phyloP scores from a whole-genome alignment of 169 alveolate genomes.

The Babesia sp. region DNA sequence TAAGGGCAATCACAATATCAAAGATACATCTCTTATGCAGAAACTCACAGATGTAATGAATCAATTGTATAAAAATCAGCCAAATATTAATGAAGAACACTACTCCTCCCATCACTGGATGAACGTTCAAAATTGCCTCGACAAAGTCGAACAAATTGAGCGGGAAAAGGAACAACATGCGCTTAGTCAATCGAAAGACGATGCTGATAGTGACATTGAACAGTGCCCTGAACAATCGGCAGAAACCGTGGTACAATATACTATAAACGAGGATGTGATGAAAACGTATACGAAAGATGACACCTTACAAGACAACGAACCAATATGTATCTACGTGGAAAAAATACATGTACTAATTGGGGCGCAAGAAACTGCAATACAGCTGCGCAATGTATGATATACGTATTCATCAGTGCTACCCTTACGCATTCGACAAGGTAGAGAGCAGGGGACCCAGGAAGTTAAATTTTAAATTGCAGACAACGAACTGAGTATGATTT shows the following conservation, averaged over 20 bases:
- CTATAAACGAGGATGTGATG: slow-evolving; percentile 1
- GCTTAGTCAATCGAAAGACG: not conserved
- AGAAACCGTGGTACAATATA: not conserved
- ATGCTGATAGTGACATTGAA: not conserved
- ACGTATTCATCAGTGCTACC: too few relatives aligned
- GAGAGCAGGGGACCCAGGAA: not conserved
- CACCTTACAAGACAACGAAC: not conserved
- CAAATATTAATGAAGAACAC: not conserved
- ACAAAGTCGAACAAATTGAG: not conserved
- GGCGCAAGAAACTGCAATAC: slow-evolving; percentile 35
- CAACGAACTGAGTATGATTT: not conserved
- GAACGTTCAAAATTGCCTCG: slow-evolving; percentile 22
- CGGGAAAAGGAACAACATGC: not conserved
- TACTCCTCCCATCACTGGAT: slow-evolving; percentile 65
- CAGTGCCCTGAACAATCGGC: not conserved
- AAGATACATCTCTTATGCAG: slow-evolving; percentile 6
- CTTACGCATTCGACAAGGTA: not conserved
- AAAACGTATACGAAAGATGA: not conserved
- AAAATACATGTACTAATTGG: slow-evolving; percentile 46
- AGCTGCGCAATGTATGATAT: not conserved
- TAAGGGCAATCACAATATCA: not conserved
- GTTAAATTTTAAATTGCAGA: not conserved
- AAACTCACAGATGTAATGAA: slow-evolving; percentile 31
- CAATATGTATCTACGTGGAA: slow-evolving; percentile 41
- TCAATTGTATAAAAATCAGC: slow-evolving; percentile 2